These are phyloP conservation scores for Melanogaster broomeanus DNA, from an alignment of 768 basidiomycete genomes.

Conservation along the genomic window DNA sequence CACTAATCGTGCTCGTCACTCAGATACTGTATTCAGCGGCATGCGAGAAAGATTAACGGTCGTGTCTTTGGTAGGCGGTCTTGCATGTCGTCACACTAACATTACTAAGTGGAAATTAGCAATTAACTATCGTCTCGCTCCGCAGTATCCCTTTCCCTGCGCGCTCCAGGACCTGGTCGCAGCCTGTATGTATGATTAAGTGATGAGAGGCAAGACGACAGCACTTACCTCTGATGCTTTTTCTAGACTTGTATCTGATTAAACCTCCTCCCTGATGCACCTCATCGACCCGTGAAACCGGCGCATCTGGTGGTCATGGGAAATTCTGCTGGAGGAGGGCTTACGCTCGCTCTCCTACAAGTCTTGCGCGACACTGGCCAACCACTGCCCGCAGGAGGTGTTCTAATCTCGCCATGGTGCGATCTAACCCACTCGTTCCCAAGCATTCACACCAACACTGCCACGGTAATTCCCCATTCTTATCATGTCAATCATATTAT, in stretches of 20 bases:
- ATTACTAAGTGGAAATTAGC: constrained; percentile 42
- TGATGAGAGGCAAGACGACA: not conserved
- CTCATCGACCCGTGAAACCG: constrained; percentile 80
- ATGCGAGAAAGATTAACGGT: constrained; percentile 91
- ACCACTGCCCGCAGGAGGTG: constrained; percentile 83
- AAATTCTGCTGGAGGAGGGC: constrained; percentile 91
- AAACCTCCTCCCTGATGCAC: constrained; percentile 77
- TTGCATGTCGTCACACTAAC: not conserved
- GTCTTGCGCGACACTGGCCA: constrained; percentile 82
- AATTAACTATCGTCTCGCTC: constrained; percentile 84
- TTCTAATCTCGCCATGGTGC: constrained; percentile 92
- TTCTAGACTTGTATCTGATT: constrained; percentile 82
- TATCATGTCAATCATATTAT: not conserved
- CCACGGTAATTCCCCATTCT: constrained; percentile 55
- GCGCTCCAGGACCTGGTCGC: constrained; percentile 88
- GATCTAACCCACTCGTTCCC: constrained; percentile 96
- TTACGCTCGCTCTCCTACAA: constrained; percentile 82
- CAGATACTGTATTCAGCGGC: constrained; percentile 76
- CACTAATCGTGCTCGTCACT: constrained; percentile 2
- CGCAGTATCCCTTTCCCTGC: constrained; percentile 96
- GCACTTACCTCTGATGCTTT: not conserved
- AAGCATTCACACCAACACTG: constrained; percentile 80
- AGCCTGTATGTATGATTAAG: constrained; percentile 57
- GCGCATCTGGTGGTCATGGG: constrained; percentile 83
- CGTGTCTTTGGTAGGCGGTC: constrained; percentile 69